Conservation (phyloP, 176 grass and related monocot species). For the Eleusine indica region DNA sequence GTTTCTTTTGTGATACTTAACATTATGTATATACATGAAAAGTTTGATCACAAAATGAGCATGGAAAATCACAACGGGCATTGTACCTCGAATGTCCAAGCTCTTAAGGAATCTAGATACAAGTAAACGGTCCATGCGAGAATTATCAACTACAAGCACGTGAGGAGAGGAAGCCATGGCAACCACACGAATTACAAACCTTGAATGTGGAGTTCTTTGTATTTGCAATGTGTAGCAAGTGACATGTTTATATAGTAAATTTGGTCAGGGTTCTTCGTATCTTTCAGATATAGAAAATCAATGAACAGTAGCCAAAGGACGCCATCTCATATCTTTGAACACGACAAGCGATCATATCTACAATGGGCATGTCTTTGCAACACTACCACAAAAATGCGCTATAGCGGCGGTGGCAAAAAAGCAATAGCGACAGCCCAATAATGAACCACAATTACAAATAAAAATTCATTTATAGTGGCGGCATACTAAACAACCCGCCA, state of each 20-base stretch:
- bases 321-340: background rate
- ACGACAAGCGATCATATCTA: too few relatives aligned
- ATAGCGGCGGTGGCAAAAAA: too few relatives aligned
- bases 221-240: background rate
- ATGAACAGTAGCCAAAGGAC: background rate
- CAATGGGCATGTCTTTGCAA: too few relatives aligned
- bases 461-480: too few relatives aligned
- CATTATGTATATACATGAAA: background rate
- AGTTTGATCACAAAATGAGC: background rate
- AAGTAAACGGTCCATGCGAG: background rate
- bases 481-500: too few relatives aligned
- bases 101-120: background rate
- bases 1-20: background rate
- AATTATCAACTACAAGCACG: conserved; percentile 12
- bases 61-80: background rate
- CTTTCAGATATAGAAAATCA: background rate
- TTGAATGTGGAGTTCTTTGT: background rate
- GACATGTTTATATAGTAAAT: background rate
- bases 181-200: background rate
- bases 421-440: too few relatives aligned
- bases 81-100: background rate
- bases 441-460: too few relatives aligned
- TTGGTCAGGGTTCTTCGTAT: background rate
- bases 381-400: too few relatives aligned
- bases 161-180: background rate